Base-by-base conservation (phyloP, 371 early-diverging fungal species). In the Furculomyces boomerangus region DNA sequence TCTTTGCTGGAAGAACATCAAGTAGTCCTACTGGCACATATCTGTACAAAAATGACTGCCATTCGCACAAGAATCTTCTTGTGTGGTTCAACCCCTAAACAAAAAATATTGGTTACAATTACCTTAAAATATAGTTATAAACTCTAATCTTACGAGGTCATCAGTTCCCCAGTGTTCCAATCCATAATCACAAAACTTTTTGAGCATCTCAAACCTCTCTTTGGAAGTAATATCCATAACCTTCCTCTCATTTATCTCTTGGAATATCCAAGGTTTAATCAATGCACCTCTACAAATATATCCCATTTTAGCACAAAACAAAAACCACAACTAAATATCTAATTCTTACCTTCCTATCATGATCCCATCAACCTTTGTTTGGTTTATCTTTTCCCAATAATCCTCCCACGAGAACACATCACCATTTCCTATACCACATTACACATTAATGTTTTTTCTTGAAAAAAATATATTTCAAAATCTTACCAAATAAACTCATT, bases 191-290 rank as follows among this genome's bases (percentile, higher is more conserved):
- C 81, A 80, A 70, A 86, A 97, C 31, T 80, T 68, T 51, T 79
- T 76, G 58, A 94, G 63, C 57, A 97, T 84, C 37, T 91, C 94
- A 51, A 97, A 73, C 27, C 98, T 82, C 71, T 97, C 95, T 2
- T 71, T 61, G 0, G 91, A 75, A 25, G 88, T 84, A 50, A 94
- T 93, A 64, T 97, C 98, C 82, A 83, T 90, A 49, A 88, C 77
- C 22, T 80, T 71, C 50, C 83, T 77, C 25, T 81, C 77, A 58
- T 86, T 81, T 61, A 96, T 93, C 66, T 96, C 97, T n/a, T 80
- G 75, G 68, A 90, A 90, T 2, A 97, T 69, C 98, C 98, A 97
- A 7, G 98, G 98, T 74, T 97, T 97, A 64, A 94, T 88, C 57
- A 90, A 69, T 2, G 88, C 89, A 20, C 88, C 84, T 22, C 80